phyloP scores from a whole-genome alignment of 2,329 filamentous ascomycete species.

The Stachybotrys chlorohalonatus region DNA sequence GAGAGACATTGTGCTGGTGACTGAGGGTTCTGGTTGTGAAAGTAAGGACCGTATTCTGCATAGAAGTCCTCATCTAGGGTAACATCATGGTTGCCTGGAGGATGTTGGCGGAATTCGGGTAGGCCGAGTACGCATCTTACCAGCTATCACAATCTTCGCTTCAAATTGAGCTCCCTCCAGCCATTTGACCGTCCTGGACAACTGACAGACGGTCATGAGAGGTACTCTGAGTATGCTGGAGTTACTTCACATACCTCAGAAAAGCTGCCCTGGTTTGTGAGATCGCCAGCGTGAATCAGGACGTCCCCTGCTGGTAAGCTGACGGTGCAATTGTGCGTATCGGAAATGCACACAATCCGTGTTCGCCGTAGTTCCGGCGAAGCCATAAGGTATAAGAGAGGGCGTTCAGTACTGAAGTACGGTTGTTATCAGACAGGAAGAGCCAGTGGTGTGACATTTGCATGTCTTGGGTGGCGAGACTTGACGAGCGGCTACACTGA shows the following conservation, averaged over 20 bases:
- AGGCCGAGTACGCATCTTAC: constrained; percentile 25
- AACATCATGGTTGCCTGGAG: constrained; percentile 63
- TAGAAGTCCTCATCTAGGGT: constrained; percentile 60
- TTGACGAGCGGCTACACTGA: no score
- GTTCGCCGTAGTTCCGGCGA: constrained; percentile 31
- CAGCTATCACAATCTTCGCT: constrained; percentile 61
- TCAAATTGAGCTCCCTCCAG: constrained; percentile 59
- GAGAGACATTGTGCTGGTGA: constrained; percentile 42
- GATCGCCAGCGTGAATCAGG: constrained; percentile 66
- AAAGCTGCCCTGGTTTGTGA: constrained; percentile 63
- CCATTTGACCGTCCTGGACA: constrained; percentile 57
- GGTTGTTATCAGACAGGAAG: no score
- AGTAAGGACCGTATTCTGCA: constrained; percentile 37
- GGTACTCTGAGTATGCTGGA: no score
- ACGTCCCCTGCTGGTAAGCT: constrained; percentile 65
- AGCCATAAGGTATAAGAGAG: constrained; percentile 2
- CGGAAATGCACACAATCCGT: constrained; percentile 66
- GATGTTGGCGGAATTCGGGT: not conserved
- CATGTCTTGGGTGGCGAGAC: no score
- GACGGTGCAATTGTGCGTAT: constrained; percentile 61
- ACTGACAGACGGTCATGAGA: constrained; percentile 14
- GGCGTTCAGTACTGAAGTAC: not conserved
- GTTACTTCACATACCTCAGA: constrained; percentile 31
- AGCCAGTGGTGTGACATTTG: no score
- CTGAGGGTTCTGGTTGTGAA: constrained; percentile 49